These are phyloP conservation scores for Globisporangium ultimum DNA, from an alignment of 352 stramenopile species.

Conservation along the genomic window DNA sequence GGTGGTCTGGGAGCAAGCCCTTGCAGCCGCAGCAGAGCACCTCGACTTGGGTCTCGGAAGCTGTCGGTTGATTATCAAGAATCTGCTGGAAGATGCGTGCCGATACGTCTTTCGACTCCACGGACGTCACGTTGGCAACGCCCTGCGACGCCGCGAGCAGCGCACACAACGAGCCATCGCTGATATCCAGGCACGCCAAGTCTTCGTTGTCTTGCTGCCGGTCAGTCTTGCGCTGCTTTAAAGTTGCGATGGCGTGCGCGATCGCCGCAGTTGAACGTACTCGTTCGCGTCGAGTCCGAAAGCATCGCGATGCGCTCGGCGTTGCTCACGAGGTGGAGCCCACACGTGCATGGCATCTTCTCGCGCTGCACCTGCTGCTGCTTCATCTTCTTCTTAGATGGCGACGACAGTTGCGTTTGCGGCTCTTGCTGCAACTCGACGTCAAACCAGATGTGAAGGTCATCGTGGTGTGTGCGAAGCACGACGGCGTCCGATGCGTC, in stretches of 20 bases:
- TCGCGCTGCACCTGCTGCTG: slow-evolving; percentile 20
- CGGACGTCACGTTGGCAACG: slow-evolving; percentile 53
- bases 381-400: slow-evolving; percentile 33
- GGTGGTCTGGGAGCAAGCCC: slow-evolving; percentile 50
- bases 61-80: slow-evolving; percentile 35
- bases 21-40: slow-evolving; percentile 74
- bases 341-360: slow-evolving; percentile 64
- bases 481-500: slow-evolving; percentile 22
- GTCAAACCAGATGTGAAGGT: slow-evolving; percentile 81
- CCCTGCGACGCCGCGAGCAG: slow-evolving; percentile 52
- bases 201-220: background rate
- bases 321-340: slow-evolving; percentile 78
- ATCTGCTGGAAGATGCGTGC: slow-evolving; percentile 75
- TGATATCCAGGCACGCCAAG: slow-evolving; percentile 49
- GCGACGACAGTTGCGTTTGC: background rate
- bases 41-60: slow-evolving; percentile 27
- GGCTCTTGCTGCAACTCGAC: slow-evolving; percentile 21
- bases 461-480: slow-evolving; percentile 62
- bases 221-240: slow-evolving; percentile 1
- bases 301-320: slow-evolving; percentile 78
- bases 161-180: slow-evolving; percentile 65
- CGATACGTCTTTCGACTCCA: slow-evolving; percentile 83
- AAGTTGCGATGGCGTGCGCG: slow-evolving; percentile 19
- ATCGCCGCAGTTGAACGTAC: slow-evolving; percentile 42
- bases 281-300: slow-evolving; percentile 33